Evolutionary conservation across 192 early-diverging fungal species (phyloP).

Genomic region (Backusella luteola): DNA sequence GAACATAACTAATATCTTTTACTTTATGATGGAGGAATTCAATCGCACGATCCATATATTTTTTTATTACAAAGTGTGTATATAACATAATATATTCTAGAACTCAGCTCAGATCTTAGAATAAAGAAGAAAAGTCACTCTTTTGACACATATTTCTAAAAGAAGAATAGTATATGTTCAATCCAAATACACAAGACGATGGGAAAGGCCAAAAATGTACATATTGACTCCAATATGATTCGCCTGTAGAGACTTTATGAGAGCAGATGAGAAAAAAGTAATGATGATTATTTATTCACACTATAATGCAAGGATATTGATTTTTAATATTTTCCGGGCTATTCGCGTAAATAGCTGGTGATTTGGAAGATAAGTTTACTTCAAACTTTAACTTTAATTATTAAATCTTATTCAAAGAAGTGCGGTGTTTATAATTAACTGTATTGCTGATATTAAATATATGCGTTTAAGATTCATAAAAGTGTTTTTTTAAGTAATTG

Average conservation of each 20-base stretch:
- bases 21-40: not conserved
- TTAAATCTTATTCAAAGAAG: not conserved
- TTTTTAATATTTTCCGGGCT: not conserved
- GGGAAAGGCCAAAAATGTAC: not conserved
- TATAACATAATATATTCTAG: not conserved
- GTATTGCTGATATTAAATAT: not conserved
- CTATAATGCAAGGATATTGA: not conserved
- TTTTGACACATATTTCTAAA: slow-evolving; percentile 1
- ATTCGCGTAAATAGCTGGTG: not conserved
- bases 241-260: not conserved
- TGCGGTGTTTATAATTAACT: not conserved
- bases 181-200: not conserved
- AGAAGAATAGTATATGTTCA: not conserved
- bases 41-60: not conserved
- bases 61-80: not conserved
- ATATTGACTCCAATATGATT: not conserved
- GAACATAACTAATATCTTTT: not conserved
- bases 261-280: not conserved
- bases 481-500: not conserved
- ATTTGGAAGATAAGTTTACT: not conserved
- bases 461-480: not conserved
- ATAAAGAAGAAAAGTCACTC: not conserved
- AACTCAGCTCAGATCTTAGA: not conserved
- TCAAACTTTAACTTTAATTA: not conserved
- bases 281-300: not conserved